phyloP scores from a whole-genome alignment of 148 eudicot species.

The Talinum fruticosum region DNA sequence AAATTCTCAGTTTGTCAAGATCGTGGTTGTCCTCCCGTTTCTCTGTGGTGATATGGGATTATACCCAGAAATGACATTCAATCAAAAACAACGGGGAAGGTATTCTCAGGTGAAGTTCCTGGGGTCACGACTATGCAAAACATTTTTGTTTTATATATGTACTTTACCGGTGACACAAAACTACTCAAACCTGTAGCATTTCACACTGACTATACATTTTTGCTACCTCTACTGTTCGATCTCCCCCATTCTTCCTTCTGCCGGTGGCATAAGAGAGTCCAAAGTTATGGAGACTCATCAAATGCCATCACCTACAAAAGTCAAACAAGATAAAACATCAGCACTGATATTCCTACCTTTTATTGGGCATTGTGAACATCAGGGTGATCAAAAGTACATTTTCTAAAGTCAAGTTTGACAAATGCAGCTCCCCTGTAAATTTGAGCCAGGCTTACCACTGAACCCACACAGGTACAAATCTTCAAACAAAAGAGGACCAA shows the following conservation, averaged over 20 bases:
- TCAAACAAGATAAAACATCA: background rate
- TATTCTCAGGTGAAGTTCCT: constrained; percentile 15
- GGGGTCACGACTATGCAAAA: constrained; percentile 15
- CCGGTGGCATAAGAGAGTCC: constrained; percentile 24
- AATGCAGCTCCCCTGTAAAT: too few species aligned
- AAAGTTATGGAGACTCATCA: constrained; percentile 60
- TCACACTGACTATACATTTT: constrained; percentile 35
- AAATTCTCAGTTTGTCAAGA: background rate
- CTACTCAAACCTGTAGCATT: constrained; percentile 35
- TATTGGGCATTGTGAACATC: too few species aligned
- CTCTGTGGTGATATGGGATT: constrained; percentile 15
- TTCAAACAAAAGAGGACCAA: too few species aligned
- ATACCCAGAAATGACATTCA: constrained; percentile 17
- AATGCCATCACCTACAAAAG: constrained; percentile 71
- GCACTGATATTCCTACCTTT: background rate
- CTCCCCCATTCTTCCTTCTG: constrained; percentile 8
- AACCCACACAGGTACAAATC: too few species aligned
- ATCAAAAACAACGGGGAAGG: constrained; percentile 2
- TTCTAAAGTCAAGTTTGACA: too few species aligned
- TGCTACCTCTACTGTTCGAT: constrained; percentile 16
- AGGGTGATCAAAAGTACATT: too few species aligned
- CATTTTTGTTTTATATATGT: constrained; percentile 15
- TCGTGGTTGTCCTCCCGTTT: constrained; percentile 3
- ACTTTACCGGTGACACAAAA: constrained; percentile 13
- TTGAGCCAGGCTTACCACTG: too few species aligned